Conservation (phyloP, 495 filamentous ascomycete genomes). For the Talaromyces borbonicus region DNA sequence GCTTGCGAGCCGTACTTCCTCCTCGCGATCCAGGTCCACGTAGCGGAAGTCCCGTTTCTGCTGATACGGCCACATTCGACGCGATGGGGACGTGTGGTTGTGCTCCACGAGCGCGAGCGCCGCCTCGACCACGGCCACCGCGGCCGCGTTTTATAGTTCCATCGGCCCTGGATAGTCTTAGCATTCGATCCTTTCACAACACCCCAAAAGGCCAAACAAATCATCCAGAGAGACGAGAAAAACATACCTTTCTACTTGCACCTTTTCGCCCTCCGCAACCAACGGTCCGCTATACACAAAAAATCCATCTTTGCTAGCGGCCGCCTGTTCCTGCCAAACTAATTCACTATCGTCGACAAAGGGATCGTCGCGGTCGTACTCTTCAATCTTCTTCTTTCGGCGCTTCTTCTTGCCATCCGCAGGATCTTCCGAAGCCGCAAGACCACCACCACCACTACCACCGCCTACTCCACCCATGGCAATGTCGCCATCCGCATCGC, state of each 20-base stretch:
- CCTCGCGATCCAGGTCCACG: slow-evolving; percentile 71
- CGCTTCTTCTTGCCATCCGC: slow-evolving; percentile 47
- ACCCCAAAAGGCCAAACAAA: no score
- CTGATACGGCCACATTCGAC: slow-evolving; percentile 32
- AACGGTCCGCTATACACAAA: slow-evolving; percentile 83
- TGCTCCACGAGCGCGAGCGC: slow-evolving; percentile 27
- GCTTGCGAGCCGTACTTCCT: slow-evolving; percentile 65
- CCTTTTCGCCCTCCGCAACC: slow-evolving; percentile 79
- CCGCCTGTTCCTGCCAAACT: slow-evolving; percentile 91
- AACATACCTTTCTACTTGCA: slow-evolving; percentile 63
- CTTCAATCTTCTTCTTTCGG: slow-evolving; percentile 81
- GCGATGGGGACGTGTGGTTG: slow-evolving; percentile 30
- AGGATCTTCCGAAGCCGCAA: slow-evolving; percentile 32
- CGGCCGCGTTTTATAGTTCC: slow-evolving; percentile 70
- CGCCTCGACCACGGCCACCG: slow-evolving; percentile 52
- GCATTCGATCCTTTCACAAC: neutral
- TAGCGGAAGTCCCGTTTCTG: slow-evolving; percentile 40
- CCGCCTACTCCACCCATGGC: slow-evolving; percentile 56
- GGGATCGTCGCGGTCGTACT: slow-evolving; percentile 92
- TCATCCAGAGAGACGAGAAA: neutral
- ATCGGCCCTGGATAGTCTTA: slow-evolving; percentile 45
- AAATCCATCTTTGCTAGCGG: slow-evolving; percentile 85
- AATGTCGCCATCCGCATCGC: slow-evolving; percentile 62
- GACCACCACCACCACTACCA: no score
- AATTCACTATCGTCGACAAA: slow-evolving; percentile 97